phyloP scores from a whole-genome alignment of 2,329 filamentous ascomycete species.

The Fusarium austroafricanum region DNA sequence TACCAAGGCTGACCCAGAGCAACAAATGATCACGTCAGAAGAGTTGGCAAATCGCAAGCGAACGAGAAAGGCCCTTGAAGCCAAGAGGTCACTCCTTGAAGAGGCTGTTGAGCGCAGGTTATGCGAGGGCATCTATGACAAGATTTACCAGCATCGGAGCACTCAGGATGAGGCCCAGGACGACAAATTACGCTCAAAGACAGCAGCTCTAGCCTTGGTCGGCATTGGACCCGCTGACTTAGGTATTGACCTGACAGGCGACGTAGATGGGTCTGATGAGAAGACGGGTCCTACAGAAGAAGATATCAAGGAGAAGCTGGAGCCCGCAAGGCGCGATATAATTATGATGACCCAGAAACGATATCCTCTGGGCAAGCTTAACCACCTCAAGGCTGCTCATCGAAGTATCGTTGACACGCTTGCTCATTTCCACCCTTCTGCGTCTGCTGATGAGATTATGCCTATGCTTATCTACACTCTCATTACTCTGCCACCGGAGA shows the following conservation, averaged over 20 bases:
- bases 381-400: constrained; percentile 87
- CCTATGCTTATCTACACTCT: constrained; percentile 96
- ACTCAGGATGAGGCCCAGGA: constrained; percentile 96
- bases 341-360: constrained; percentile 86
- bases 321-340: constrained; percentile 75
- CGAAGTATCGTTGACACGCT: constrained; percentile 93
- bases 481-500: constrained; percentile 88
- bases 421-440: constrained; percentile 76
- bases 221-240: constrained; percentile 90
- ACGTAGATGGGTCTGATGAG: constrained; percentile 65
- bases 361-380: constrained; percentile 91
- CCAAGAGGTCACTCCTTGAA: constrained; percentile 81
- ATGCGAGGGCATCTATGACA: constrained; percentile 86
- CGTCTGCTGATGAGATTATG: constrained; percentile 96
- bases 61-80: constrained; percentile 80
- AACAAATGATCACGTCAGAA: constrained; percentile 90
- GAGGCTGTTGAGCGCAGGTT: constrained; percentile 90
- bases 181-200: constrained; percentile 93
- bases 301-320: constrained; percentile 79
- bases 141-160: constrained; percentile 90
- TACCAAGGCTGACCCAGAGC: constrained; percentile 63
- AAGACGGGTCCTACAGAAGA: constrained; percentile 69
- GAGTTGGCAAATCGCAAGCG: constrained; percentile 85
- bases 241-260: constrained; percentile 76
- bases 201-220: constrained; percentile 88